These are phyloP conservation scores for Umbelopsis ramanniana DNA, from an alignment of 192 early-diverging fungal genomes.

Conservation along the genomic window DNA sequence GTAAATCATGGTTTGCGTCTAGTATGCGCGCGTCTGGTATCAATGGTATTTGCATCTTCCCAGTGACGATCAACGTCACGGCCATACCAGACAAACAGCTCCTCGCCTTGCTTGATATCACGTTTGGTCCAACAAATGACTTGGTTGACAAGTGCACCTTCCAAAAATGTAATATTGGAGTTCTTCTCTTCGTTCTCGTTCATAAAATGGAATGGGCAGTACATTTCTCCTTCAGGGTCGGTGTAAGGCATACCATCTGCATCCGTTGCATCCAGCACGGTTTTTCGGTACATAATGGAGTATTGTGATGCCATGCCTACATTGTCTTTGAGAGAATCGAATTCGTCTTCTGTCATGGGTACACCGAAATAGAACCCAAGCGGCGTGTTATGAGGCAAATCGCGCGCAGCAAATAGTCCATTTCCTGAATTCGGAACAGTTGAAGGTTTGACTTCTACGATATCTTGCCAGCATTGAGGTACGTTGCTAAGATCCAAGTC, in stretches of 20 bases:
- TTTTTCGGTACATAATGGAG: conserved; percentile 89
- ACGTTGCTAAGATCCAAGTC: conserved; percentile 57
- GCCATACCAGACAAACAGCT: conserved; percentile 89
- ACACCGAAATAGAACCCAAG: conserved; percentile 96
- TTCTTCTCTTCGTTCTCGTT: conserved; percentile 70
- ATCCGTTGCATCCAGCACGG: conserved; percentile 90
- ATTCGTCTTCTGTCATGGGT: conserved; percentile 95
- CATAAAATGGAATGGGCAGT: conserved; percentile 94
- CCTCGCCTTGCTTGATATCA: conserved; percentile 74
- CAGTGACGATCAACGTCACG: conserved; percentile 82
- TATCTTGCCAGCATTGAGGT: conserved; percentile 59
- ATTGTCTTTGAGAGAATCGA: conserved; percentile 84
- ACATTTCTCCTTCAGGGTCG: conserved; percentile 60
- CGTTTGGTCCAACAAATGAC: conserved; percentile 79
- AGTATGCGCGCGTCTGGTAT: background rate
- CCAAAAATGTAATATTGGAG: conserved; percentile 76
- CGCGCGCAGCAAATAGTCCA: conserved; percentile 74
- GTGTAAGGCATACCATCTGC: conserved; percentile 75
- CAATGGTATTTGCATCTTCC: conserved; percentile 31
- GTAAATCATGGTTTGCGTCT: background rate
- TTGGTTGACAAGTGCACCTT: conserved; percentile 85
- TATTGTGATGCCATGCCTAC: conserved; percentile 83
- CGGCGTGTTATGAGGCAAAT: conserved; percentile 72
- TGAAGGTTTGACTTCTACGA: conserved; percentile 67
- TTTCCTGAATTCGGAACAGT: conserved; percentile 72